Evolutionary conservation across 2,329 filamentous ascomycete genomes (phyloP).

Genomic region (Colletotrichum falcatum): DNA sequence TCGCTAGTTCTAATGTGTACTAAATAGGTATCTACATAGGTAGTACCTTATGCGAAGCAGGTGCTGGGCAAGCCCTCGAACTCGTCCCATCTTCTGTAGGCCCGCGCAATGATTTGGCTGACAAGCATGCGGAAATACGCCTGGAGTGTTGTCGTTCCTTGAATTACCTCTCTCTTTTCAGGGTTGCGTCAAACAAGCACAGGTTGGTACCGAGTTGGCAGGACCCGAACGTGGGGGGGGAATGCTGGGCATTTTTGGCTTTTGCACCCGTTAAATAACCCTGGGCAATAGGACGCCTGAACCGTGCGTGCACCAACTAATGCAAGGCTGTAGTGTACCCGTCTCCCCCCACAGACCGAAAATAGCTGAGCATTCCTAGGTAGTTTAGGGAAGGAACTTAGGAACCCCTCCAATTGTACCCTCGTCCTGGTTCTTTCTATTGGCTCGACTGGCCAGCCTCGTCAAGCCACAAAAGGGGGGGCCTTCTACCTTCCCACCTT

Average conservation of each 20-base stretch:
- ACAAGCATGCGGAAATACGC: too few species aligned
- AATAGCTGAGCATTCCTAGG: conserved; percentile 17
- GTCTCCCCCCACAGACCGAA: conserved; percentile 36
- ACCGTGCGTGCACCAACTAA: conserved; percentile 26
- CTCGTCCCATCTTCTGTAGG: neutral
- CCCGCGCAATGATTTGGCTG: neutral
- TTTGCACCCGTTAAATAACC: conserved; percentile 10
- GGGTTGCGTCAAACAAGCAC: neutral
- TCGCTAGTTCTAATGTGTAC: neutral
- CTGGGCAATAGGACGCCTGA: neutral
- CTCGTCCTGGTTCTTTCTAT: neutral
- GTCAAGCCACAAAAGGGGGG: conserved; percentile 32
- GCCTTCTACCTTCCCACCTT: too few species aligned
- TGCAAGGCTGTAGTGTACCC: conserved; percentile 32
- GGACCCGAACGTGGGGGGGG: neutral
- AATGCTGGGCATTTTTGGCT: neutral
- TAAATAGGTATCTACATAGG: too few species aligned
- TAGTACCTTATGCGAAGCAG: neutral
- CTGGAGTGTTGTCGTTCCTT: neutral
- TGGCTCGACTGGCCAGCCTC: conserved; percentile 29
- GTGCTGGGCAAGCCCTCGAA: neutral
- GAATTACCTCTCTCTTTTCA: neutral
- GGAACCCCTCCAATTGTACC: conserved; percentile 20
- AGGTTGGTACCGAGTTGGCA: neutral
- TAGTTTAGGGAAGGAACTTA: conserved; percentile 7